These are phyloP conservation scores for Yarrowia osloensis DNA, from an alignment of 805 yeast species.

Conservation along the genomic window DNA sequence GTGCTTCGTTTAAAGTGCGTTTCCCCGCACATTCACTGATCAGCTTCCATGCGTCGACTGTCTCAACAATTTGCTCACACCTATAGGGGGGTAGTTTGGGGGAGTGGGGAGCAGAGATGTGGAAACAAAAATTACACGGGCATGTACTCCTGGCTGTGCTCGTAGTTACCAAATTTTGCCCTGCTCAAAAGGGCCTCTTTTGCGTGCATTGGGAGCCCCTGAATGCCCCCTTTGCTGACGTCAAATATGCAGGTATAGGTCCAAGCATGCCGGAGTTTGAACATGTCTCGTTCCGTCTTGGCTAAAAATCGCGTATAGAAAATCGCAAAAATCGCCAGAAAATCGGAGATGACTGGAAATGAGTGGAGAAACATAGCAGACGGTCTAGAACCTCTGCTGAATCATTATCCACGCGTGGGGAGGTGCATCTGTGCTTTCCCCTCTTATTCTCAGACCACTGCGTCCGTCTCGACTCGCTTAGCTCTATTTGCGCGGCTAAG, in stretches of 20 bases:
- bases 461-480: not conserved
- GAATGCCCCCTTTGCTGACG: not conserved
- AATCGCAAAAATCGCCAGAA: not conserved
- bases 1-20: not conserved
- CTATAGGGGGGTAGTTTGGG: too few relatives aligned
- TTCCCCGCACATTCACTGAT: slow-evolving; percentile 26
- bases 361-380: too few relatives aligned
- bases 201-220: not conserved
- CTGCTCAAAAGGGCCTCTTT: too few relatives aligned
- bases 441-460: too few relatives aligned
- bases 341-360: not conserved
- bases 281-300: slow-evolving; percentile 14
- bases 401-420: too few relatives aligned
- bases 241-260: slow-evolving; percentile 1
- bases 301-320: slow-evolving; percentile 11
- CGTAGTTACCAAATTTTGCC: not conserved
- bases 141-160: not conserved
- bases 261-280: not conserved
- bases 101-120: too few relatives aligned
- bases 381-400: too few relatives aligned
- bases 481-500: not conserved
- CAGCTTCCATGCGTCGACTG: slow-evolving; percentile 23
- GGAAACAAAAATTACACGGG: not conserved
- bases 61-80: not conserved
- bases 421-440: too few relatives aligned